Evolutionary conservation across 2,329 filamentous ascomycete species (phyloP).

Genomic region (Camptophora hylomeconis): DNA sequence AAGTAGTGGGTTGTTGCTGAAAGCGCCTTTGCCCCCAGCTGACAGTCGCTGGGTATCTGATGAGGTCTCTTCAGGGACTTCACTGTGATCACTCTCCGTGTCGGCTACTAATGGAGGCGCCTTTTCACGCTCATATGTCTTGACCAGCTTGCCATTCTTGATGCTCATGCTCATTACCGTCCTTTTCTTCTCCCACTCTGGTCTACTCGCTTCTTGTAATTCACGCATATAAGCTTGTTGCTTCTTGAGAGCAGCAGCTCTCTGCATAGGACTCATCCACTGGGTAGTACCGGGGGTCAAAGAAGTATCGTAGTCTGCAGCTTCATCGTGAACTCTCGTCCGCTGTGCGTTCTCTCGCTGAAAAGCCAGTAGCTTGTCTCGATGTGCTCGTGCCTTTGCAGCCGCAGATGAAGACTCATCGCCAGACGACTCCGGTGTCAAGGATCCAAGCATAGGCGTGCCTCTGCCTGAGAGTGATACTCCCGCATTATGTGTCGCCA

Average conservation of each 20-base stretch:
- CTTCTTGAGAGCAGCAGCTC: conserved; percentile 68
- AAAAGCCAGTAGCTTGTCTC: conserved; percentile 67
- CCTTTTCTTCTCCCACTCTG: conserved; percentile 78
- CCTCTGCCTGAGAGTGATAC: conserved; percentile 28
- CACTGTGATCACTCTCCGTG: conserved; percentile 12
- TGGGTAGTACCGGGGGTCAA: conserved; percentile 51
- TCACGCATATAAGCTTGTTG: conserved; percentile 75
- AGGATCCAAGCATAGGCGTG: conserved; percentile 20
- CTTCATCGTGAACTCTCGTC: conserved; percentile 78
- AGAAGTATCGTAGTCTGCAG: conserved; percentile 53
- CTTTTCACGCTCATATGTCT: conserved; percentile 25
- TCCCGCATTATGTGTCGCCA: conserved; percentile 60
- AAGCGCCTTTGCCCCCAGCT: conserved; percentile 21
- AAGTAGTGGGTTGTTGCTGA: conserved; percentile 32
- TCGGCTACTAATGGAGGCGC: conserved; percentile 9
- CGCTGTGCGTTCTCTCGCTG: conserved; percentile 75
- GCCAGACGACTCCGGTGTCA: conserved; percentile 19
- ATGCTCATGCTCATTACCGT: conserved; percentile 79
- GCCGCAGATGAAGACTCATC: conserved; percentile 19
- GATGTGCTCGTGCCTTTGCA: conserved; percentile 46
- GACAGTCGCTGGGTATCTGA: conserved; percentile 18
- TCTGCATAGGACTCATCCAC: conserved; percentile 74
- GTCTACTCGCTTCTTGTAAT: conserved; percentile 72
- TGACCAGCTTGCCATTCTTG: conserved; percentile 62
- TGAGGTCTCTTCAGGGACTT: conserved; percentile 15